Evolutionary conservation across 306 rosid genomes (phyloP).

Genomic region (Adenanthera pavonina): DNA sequence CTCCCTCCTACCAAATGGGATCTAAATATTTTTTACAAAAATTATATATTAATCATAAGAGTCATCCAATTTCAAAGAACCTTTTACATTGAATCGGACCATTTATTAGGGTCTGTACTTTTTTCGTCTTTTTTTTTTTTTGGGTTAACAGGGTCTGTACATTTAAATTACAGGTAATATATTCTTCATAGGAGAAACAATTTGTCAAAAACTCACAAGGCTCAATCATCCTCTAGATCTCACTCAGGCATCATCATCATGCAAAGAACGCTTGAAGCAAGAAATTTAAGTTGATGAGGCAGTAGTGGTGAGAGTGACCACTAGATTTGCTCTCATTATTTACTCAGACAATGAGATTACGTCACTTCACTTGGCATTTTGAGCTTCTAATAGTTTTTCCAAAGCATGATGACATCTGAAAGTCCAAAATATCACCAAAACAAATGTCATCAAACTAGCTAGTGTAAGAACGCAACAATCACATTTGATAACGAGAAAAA

Average conservation of each 20-base stretch:
- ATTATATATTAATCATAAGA: no score
- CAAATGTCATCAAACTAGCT: slow-evolving; percentile 30
- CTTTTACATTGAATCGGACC: not conserved
- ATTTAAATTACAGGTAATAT: not conserved
- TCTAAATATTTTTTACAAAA: no score
- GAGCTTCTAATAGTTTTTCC: slow-evolving; percentile 57
- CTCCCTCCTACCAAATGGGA: no score
- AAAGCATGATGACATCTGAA: slow-evolving; percentile 72
- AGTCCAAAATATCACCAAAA: slow-evolving; percentile 31
- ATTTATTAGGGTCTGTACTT: not conserved
- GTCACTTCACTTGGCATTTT: slow-evolving; percentile 33
- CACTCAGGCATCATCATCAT: not conserved
- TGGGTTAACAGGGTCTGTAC: not conserved
- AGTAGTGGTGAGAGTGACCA: not conserved
- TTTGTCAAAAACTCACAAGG: not conserved
- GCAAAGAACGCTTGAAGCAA: not conserved
- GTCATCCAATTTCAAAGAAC: not conserved
- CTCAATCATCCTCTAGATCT: not conserved
- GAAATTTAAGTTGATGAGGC: not conserved
- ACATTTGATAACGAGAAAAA: slow-evolving; percentile 29
- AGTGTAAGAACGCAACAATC: slow-evolving; percentile 8
- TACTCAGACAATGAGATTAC: slow-evolving; percentile 43
- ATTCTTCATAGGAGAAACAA: not conserved
- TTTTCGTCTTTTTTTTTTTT: no score
- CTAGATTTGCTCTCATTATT: slow-evolving; percentile 15